Base-by-base conservation (phyloP, 176 grass and related monocot species). In the Hsuehochloa calcarea region DNA sequence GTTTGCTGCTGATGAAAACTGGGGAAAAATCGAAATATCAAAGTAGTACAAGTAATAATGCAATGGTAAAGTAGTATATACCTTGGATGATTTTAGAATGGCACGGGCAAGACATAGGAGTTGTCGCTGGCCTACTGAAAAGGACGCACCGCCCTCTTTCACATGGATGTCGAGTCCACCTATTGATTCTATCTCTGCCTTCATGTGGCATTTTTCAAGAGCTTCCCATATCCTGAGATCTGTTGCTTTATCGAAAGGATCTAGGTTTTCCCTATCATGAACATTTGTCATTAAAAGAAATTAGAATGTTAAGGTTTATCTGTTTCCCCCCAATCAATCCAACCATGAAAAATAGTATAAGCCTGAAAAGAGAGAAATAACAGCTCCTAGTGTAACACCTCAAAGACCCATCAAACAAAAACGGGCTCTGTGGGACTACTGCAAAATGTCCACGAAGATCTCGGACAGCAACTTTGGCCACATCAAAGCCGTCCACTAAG, bases 121-220 rank as follows among this genome's bases (percentile, higher is more conserved):
- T 59, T 98, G 96, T 71, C 83, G 75, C 77, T 98, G 93, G 51
- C 93, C 96, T 80, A 98, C 93, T 68, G 96, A 98, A 90, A 95
- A 98, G 13, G 91, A 87, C 54, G 64, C 74, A 44, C 93, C 91
- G 40, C 77, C 93, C 90, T 93, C 93, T 92, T 93, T 93, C 37
- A 98, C 85, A 92, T 89, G 84, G 62, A 98, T 62, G 81, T 86
- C 85, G 4, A 98, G 92, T 59, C 95, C 95, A n/a, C 95, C 95
- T 77, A 80, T 81, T 74, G 70, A 90, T 87, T 95, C 87, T 29
- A 98, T 75, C 54, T 84, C 91, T 79, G 56, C 70, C 65, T 98
- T 98, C 70, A 98, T 98, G 86, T 95, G 95, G 37, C 95, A 95
- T 90, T 95, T 98, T 76, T 92, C 93, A 90, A 98, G 95, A 80